phyloP scores from a whole-genome alignment of 441 rosid genomes.

The Eruca vesicaria region DNA sequence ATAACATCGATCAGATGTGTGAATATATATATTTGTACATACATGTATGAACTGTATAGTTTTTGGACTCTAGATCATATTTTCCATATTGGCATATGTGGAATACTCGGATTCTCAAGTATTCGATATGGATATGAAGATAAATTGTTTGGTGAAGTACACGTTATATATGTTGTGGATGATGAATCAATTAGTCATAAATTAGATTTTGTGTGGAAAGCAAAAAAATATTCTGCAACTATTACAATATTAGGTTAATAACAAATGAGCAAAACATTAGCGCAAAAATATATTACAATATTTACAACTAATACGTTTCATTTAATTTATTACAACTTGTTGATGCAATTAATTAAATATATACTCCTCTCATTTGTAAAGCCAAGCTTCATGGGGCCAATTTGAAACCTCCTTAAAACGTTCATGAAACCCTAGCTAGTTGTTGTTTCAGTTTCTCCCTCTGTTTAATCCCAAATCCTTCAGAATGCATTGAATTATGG shows the following conservation, averaged over 20 bases:
- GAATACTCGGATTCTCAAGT: too few species aligned
- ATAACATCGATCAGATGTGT: too few species aligned
- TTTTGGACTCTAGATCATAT: too few species aligned
- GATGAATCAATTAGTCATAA: not conserved
- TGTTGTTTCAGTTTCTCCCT: not conserved
- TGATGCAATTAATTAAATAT: slow-evolving; percentile 22
- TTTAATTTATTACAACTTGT: too few species aligned
- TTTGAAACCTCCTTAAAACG: slow-evolving; percentile 19
- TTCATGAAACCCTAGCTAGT: not conserved
- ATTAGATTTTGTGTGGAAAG: not conserved
- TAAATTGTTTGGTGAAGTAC: too few species aligned
- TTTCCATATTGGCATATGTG: too few species aligned
- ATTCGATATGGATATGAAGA: too few species aligned
- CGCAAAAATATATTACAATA: not conserved
- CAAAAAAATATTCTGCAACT: not conserved
- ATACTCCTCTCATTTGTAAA: not conserved
- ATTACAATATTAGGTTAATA: slow-evolving; percentile 9
- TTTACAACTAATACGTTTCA: too few species aligned
- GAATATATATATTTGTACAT: too few species aligned
- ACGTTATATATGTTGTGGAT: too few species aligned
- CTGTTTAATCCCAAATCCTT: slow-evolving; percentile 31
- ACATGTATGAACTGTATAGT: too few species aligned
- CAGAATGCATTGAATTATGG: slow-evolving; percentile 20
- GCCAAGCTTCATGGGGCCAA: slow-evolving; percentile 9
- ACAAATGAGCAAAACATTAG: slow-evolving; percentile 1